Evolutionary conservation across 2,329 filamentous ascomycete species (phyloP), one percentile per base, ranked within the genome.

Genomic region (Aspergillus fumigatus): DNA sequence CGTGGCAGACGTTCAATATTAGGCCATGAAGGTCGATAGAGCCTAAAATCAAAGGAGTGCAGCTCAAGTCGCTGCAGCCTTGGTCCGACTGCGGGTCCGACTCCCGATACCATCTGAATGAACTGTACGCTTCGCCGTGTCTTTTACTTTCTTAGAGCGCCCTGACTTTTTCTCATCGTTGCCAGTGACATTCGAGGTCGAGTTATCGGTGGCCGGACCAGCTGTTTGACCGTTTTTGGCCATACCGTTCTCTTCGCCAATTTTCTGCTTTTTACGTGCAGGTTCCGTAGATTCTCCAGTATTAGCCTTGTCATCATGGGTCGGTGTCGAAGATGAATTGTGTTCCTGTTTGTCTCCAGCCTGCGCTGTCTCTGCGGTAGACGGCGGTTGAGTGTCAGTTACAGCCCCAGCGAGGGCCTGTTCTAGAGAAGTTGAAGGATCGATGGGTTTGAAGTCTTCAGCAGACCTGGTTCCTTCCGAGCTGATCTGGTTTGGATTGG

Each of bases 71-170:
- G 64, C 5, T 35, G 11, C 58, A 43, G 61, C 61, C 61, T 75
- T 71, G 50, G 70, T 71, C 27, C 73, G 71, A 59, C 72, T 75
- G 51, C 73, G 70, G 45, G 73, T 75, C 38, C 73, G 66, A 58
- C 70, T 75, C 35, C 73, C 71, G 57, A 72, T 67, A 9, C 73
- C 70, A 62, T 70, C 70, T 21, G 61, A 62, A 9, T 70, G 63
- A 29, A 68, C 58, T 8, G 58, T 51, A 53, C 65, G 67, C 53
- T 69, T 70, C 51, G 62, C 51, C 14, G 62, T 48, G 23, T 68
- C 65, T 58, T 71, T 68, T 19, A 61, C 65, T 54, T 72, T 74
- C 60, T 71, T 73, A 4, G 68, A 61, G 14, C 68, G 68, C 21
- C 63, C 63, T 11, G 61, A 53, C 53, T 70, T 72, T 59, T 65